A percentile compares a stretch with the other conserved stretches of the same genome.
Evolutionary conservation across 345 rosid genomes (phyloP).

Genomic region (Salix brachista): DNA sequence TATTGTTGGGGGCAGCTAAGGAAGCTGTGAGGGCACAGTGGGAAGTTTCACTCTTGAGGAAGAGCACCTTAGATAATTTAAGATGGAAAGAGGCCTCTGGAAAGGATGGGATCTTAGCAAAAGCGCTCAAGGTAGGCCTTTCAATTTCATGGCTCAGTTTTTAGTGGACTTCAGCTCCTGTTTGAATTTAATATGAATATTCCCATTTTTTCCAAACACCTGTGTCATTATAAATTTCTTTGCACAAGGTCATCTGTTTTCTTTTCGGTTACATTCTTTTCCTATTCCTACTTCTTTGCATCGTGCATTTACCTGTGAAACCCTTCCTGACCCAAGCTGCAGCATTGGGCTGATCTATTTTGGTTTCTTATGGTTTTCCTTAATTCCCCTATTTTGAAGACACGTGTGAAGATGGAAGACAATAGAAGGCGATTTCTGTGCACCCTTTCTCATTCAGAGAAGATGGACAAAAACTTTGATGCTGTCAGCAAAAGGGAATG

Average conservation of each 20-base stretch:
- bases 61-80: slow-evolving; percentile 31
- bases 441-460: slow-evolving; percentile 30
- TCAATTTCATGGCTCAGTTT: background rate
- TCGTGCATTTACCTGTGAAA: background rate
- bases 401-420: slow-evolving; percentile 47
- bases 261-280: background rate
- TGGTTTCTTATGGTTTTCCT: background rate
- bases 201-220: background rate
- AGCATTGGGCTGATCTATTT: slow-evolving; percentile 1
- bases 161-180: background rate
- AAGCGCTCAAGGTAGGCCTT: slow-evolving; percentile 49
- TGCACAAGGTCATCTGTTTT: background rate
- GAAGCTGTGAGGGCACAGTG: slow-evolving; percentile 58
- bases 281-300: background rate
- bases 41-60: slow-evolving; percentile 40
- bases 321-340: background rate
- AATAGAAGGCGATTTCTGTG: slow-evolving; percentile 48
- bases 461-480: slow-evolving; percentile 44
- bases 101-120: slow-evolving; percentile 49
- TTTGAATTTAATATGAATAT: slow-evolving; percentile 3
- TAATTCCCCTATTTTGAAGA: slow-evolving; percentile 28
- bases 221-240: background rate
- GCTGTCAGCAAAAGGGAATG: slow-evolving; percentile 51
- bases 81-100: slow-evolving; percentile 52
- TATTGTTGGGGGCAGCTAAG: slow-evolving; percentile 54